These are phyloP conservation scores for Rosellinia necatrix DNA, from an alignment of 2,329 filamentous ascomycete species.

Conservation along the genomic window DNA sequence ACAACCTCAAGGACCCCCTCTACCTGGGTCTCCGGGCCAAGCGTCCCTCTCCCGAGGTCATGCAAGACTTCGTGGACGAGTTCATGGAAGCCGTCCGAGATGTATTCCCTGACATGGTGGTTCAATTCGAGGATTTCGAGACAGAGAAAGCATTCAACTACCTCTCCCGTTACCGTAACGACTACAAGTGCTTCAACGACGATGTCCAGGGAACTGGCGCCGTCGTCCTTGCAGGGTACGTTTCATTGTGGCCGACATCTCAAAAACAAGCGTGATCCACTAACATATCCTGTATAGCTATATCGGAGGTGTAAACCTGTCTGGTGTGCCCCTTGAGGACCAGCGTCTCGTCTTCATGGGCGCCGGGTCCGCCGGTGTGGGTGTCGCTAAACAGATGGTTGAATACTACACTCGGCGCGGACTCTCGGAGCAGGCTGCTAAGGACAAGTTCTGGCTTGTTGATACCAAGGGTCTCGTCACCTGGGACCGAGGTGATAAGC, in stretches of 20 bases:
- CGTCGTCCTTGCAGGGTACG: slow-evolving; percentile 83
- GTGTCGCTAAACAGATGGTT: slow-evolving; percentile 96
- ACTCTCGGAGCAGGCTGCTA: slow-evolving; percentile 83
- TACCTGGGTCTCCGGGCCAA: slow-evolving; percentile 89
- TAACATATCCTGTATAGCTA: slow-evolving; percentile 46
- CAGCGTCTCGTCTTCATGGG: slow-evolving; percentile 96
- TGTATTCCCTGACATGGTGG: slow-evolving; percentile 67
- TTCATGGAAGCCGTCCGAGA: slow-evolving; percentile 92
- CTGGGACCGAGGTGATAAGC: slow-evolving; percentile 86
- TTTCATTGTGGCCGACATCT: slow-evolving; percentile 14
- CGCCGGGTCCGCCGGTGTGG: slow-evolving; percentile 91
- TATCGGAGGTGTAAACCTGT: slow-evolving; percentile 78
- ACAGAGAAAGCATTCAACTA: slow-evolving; percentile 90
- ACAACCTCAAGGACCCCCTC: slow-evolving; percentile 69
- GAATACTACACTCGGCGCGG: slow-evolving; percentile 96
- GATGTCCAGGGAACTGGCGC: slow-evolving; percentile 97
- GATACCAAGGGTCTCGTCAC: slow-evolving; percentile 97
- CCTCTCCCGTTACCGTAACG: slow-evolving; percentile 84
- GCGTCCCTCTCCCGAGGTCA: slow-evolving; percentile 76
- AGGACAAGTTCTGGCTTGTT: slow-evolving; percentile 94
- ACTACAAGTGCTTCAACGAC: slow-evolving; percentile 97
- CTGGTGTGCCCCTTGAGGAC: slow-evolving; percentile 82
- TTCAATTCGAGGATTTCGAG: slow-evolving; percentile 98
- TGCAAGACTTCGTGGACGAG: slow-evolving; percentile 94
- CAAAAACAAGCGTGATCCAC: not conserved